A percentile compares a stretch with the other conserved stretches of the same genome.
Conservation (phyloP, 306 rosid species). For the Vigna hirtella region DNA sequence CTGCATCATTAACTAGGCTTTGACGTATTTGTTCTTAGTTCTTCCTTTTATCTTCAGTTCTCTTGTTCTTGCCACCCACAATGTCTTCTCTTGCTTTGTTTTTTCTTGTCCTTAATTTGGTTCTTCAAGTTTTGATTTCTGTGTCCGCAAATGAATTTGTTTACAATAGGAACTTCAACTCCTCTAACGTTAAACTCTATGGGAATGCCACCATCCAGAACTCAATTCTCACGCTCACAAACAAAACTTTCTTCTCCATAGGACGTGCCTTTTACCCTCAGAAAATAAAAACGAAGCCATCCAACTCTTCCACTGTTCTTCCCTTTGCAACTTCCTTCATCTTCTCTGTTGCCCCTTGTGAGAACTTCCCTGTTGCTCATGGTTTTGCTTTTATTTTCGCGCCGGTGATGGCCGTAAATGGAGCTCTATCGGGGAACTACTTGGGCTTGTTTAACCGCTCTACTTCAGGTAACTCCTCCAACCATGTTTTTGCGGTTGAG, state of each 20-base stretch:
- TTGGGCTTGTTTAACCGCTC: conserved; percentile 66
- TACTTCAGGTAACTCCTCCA: conserved; percentile 50
- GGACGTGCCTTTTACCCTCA: conserved; percentile 69
- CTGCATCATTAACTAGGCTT: neutral
- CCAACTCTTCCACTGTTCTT: conserved; percentile 40
- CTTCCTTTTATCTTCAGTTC: neutral
- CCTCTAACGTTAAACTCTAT: conserved; percentile 52
- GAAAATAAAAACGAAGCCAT: conserved; percentile 48
- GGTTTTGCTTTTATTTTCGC: conserved; percentile 62
- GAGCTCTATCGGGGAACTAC: conserved; percentile 57
- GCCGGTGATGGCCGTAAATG: conserved; percentile 48
- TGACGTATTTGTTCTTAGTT: neutral
- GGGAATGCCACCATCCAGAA: conserved; percentile 62
- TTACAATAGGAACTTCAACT: conserved; percentile 68
- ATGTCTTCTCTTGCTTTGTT: conserved; percentile 46
- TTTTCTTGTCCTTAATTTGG: conserved; percentile 12
- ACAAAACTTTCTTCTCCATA: conserved; percentile 61
- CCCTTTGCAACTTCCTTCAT: conserved; percentile 70
- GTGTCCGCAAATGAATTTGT: conserved; percentile 62
- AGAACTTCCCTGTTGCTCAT: conserved; percentile 55
- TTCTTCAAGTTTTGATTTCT: conserved; percentile 35
- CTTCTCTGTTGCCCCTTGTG: conserved; percentile 64
- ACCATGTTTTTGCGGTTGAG: conserved; percentile 64
- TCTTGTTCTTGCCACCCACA: neutral
- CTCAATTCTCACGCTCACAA: conserved; percentile 57